Evolutionary conservation across 768 basidiomycete genomes (phyloP).

Genomic region (Mrakia hoshinonis): DNA sequence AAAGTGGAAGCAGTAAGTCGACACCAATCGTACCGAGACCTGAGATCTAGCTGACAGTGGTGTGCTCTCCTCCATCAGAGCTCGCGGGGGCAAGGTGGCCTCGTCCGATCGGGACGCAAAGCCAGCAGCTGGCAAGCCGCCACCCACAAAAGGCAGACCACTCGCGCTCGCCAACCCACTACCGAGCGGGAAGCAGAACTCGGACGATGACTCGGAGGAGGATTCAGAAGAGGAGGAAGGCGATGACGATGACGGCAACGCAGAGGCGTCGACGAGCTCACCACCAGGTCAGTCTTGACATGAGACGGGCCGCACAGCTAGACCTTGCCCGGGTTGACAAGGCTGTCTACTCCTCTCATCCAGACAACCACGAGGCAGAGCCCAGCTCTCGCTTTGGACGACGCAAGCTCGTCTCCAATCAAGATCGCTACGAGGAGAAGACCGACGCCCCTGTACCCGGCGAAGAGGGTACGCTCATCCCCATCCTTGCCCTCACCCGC

Average conservation of each 20-base stretch:
- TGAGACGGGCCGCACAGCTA: no score
- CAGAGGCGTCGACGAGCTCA: neutral
- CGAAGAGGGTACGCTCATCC: conserved; percentile 1
- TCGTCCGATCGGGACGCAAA: neutral
- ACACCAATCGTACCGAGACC: neutral
- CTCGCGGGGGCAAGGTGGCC: neutral
- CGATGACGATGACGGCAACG: neutral
- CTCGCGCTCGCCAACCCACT: neutral
- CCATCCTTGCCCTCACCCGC: neutral
- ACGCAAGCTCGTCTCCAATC: conserved; percentile 4
- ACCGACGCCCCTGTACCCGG: neutral
- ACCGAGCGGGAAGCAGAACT: neutral
- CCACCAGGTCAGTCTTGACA: neutral
- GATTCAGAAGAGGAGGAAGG: neutral
- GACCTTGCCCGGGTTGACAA: no score
- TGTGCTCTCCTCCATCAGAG: neutral
- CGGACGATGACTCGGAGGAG: neutral
- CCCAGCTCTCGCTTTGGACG: conserved; percentile 11
- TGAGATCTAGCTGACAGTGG: neutral
- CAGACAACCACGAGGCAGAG: no score
- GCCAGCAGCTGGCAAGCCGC: neutral
- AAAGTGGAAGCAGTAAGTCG: conserved; percentile 14
- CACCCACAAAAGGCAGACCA: neutral
- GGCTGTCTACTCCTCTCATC: no score
- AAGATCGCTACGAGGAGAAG: conserved; percentile 9